These are phyloP conservation scores for Kluyveromyces nonfermentans DNA, from an alignment of 805 yeast genomes.

Conservation along the genomic window DNA sequence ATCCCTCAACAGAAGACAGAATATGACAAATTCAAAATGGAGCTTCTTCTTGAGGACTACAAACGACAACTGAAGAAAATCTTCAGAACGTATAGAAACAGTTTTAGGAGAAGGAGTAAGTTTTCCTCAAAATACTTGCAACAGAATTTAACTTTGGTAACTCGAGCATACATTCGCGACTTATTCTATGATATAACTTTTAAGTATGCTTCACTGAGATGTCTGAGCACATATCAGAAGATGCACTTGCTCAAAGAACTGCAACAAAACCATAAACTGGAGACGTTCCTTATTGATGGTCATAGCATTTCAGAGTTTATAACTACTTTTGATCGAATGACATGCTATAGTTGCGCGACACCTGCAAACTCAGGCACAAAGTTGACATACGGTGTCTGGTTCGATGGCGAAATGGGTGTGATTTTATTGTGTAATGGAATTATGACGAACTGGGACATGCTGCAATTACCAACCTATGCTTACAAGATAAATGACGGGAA, in stretches of 20 bases:
- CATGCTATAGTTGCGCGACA: not conserved
- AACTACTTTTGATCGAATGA: not conserved
- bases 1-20: slow-evolving; percentile 5
- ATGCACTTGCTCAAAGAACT: not conserved
- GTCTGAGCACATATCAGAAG: not conserved
- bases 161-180: slow-evolving; percentile 7
- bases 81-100: slow-evolving; percentile 2
- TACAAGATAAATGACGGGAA: slow-evolving; percentile 6
- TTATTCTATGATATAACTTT: slow-evolving; percentile 5
- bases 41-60: slow-evolving; percentile 3
- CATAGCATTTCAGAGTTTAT: not conserved
- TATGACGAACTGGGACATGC: not conserved
- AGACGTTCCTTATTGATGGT: not conserved
- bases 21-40: slow-evolving; percentile 7
- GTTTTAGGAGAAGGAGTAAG: not conserved
- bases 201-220: slow-evolving; percentile 3
- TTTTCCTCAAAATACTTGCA: slow-evolving; percentile 1
- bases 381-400: slow-evolving; percentile 14
- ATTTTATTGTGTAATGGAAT: slow-evolving; percentile 13
- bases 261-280: not conserved
- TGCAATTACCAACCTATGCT: slow-evolving; percentile 10
- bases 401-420: slow-evolving; percentile 16
- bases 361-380: not conserved
- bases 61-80: slow-evolving; percentile 5
- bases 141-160: slow-evolving; percentile 4